A percentile compares a stretch with the other conserved stretches of the same genome.
These are phyloP conservation scores for Cytidiella melzeri DNA, from an alignment of 768 basidiomycete genomes.

Conservation along the genomic window DNA sequence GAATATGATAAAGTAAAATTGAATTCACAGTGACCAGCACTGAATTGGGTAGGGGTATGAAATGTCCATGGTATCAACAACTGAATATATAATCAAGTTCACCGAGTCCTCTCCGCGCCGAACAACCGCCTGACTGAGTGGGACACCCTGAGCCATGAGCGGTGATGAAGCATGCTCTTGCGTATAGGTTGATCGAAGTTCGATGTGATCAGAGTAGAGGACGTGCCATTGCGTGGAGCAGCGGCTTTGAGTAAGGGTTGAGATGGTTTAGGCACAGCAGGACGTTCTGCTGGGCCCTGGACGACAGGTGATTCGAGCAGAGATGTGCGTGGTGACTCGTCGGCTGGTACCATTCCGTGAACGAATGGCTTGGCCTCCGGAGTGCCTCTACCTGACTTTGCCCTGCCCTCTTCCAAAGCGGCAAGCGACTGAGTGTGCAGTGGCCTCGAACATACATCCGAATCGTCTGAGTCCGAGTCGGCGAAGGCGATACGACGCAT, in stretches of 20 bases:
- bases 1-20: no score
- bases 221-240: neutral
- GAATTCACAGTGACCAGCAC: no score
- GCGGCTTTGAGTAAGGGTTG: neutral
- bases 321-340: no score
- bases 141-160: neutral
- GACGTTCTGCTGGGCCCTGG: neutral
- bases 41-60: no score
- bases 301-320: neutral
- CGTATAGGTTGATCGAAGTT: neutral
- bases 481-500: neutral
- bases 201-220: neutral
- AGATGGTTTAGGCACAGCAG: neutral
- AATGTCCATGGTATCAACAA: no score
- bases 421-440: slow-evolving; percentile 4
- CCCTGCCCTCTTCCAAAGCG: slow-evolving; percentile 5
- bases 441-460: slow-evolving; percentile 4
- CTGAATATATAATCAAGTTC: no score
- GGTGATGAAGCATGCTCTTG: neutral
- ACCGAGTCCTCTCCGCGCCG: no score
- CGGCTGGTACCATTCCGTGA: no score
- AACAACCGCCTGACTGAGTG: neutral
- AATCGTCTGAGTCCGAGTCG: slow-evolving; percentile 12
- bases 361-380: no score
- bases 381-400: no score